Base-by-base conservation (phyloP, 441 rosid species). In the Euphorbia corollata region DNA sequence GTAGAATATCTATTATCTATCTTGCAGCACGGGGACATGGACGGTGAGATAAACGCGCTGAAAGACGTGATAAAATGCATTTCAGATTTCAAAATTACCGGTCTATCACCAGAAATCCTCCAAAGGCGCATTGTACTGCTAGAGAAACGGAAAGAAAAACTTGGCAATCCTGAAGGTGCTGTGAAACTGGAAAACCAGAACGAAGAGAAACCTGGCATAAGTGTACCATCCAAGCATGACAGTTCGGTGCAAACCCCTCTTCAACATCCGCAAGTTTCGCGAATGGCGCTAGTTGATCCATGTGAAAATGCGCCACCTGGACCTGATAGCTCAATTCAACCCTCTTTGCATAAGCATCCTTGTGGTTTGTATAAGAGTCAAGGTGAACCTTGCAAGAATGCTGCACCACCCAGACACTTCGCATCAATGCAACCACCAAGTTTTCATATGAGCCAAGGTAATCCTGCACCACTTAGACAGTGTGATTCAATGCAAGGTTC, bases 71-170 rank as follows among this genome's bases (percentile, higher is more conserved):
- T 65, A 39, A 64, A 69, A n/a, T 77, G 77, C 64, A 24, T 75
- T 61, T 64, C 70, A 27, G 71, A 69, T 61, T 73, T 71, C 71
- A 77, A 71, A 43, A 64, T 82, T 59, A 16, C 59, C 2, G 69
- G 41, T 36, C 8, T 36, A 55, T 62, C 57, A 43, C 59, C 66
- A 7, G 65, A 18, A 30, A 38, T 4, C 22, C 67, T 77, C 32
- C 62, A 38, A 63, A 48, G 7, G 64, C 78, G 38, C 6, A 67
- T 80, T 36, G n/a, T 6, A 61, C 30, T 43, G 9, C 55, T 72
- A 60, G 65, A 61, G 65, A 75, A 68, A 54, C 41, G 9, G 43
- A 30, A 16, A 7, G 50, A 45, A 8, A 63, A 36, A 12, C n/a
- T 13, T 4, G 6, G 2, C 7, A 30, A 10, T 51, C 20, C 12